Base-by-base conservation (phyloP, 2,329 filamentous ascomycete genomes). In the Xylaria sp. region DNA sequence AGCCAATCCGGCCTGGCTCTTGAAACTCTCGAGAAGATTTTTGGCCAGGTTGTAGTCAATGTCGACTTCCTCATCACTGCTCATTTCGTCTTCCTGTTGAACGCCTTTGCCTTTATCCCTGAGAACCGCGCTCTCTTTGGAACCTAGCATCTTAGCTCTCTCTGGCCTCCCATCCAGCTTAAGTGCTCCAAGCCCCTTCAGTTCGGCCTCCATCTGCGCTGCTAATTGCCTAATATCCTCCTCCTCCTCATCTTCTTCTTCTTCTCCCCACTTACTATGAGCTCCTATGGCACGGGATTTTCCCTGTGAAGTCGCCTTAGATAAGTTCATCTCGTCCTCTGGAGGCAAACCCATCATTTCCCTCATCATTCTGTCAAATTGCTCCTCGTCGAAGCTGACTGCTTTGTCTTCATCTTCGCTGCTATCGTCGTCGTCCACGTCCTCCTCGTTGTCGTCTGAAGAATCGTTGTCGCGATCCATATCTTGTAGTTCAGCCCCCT, bases 11-110 rank as follows among this genome's bases (percentile, higher is more conserved):
- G 85, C 93, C 79, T 98, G 95, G 17, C 92, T 91, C 77, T 97
- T 97, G 81, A 99, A 94, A 74, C 93, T 95, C 79, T 97, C 93
- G 1, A 99, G 84, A 63, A 99, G 84, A 76, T 98, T 98, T 79
- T 92, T 93, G 20, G 93, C 94, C 28, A 99, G 84, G 70, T 96
- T 95, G 73, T 94, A 92, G 77, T 98, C 93, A 33, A 96, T 88
- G 71, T 94, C 86, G 4, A 96, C 87, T 62, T 91, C 89, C 0
- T 87, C 85, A 10, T 88, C 81, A 2, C 80, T 81, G 10, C 83
- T 83, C 9, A 84, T 83, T 33, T 85, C 80, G 7, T 83, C 79
- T 59, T 80, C 79, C 2, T 78, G 75, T 2, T 75, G 69, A 31
- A 62, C 53, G 36, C 59, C 73, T 64, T 71, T 72, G 53, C 68